phyloP scores from a whole-genome alignment of 1,139 yeast species.

The Pichia sp. region DNA sequence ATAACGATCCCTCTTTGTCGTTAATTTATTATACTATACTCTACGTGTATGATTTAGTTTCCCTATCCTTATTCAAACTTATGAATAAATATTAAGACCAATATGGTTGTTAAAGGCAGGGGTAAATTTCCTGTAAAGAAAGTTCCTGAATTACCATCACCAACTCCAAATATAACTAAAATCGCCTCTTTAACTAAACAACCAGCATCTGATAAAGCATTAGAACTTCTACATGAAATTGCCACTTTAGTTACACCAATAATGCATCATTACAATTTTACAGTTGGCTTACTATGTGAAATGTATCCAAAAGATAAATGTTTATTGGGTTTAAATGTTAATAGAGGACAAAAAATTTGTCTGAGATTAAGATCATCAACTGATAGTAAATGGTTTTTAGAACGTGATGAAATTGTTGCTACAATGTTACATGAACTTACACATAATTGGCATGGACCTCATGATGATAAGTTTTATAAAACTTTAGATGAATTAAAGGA shows the following conservation, averaged over 20 bases:
- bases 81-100: neutral
- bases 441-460: constrained; percentile 77
- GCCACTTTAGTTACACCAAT: constrained; percentile 66
- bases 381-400: constrained; percentile 52
- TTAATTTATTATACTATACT: too few relatives aligned
- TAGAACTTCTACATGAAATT: constrained; percentile 51
- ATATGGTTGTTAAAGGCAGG: constrained; percentile 22
- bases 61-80: neutral
- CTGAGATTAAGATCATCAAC: constrained; percentile 59
- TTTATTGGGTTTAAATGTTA: constrained; percentile 80
- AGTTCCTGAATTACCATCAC: constrained; percentile 31
- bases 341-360: constrained; percentile 69
- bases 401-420: constrained; percentile 64
- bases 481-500: constrained; percentile 55
- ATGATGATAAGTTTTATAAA: constrained; percentile 64
- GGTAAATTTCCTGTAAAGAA: constrained; percentile 13
- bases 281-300: constrained; percentile 67
- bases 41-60: too few relatives aligned
- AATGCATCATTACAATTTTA: constrained; percentile 60
- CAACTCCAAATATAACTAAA: constrained; percentile 42
- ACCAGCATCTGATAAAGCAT: constrained; percentile 51
- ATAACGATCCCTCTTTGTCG: too few relatives aligned
- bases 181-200: constrained; percentile 54
- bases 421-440: constrained; percentile 86
- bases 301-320: constrained; percentile 70